phyloP scores from a whole-genome alignment of 2,329 filamentous ascomycete genomes.

The Aspergillus viridinutans region DNA sequence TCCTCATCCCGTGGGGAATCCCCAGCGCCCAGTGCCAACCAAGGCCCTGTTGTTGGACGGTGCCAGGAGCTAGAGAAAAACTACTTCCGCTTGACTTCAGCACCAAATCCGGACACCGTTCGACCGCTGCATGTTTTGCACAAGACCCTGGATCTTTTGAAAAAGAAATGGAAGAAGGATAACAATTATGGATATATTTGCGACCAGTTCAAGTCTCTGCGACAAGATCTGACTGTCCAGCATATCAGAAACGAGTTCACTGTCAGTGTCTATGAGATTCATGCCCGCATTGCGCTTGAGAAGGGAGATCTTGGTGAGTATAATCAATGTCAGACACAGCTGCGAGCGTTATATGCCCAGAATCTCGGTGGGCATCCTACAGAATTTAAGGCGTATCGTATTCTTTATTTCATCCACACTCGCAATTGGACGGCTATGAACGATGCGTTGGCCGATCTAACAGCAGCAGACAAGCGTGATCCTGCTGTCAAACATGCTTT shows the following conservation, averaged over 20 bases:
- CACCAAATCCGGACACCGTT: constrained; percentile 82
- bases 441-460: constrained; percentile 98
- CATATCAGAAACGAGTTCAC: constrained; percentile 96
- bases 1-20: constrained; percentile 45
- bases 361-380: constrained; percentile 82
- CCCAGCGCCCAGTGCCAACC: constrained; percentile 42
- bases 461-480: constrained; percentile 87
- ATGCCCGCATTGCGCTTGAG: constrained; percentile 94
- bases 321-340: constrained; percentile 99
- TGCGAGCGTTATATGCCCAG: constrained; percentile 84
- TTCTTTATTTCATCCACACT: constrained; percentile 98
- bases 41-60: constrained; percentile 76
- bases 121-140: constrained; percentile 76
- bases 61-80: constrained; percentile 83
- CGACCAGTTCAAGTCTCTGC: constrained; percentile 98
- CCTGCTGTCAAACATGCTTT: constrained; percentile 83
- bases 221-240: constrained; percentile 96
- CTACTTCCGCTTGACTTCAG: constrained; percentile 88
- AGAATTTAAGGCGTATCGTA: constrained; percentile 99
- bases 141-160: constrained; percentile 80
- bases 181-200: constrained; percentile 96
- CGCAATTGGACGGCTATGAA: constrained; percentile 98
- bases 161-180: constrained; percentile 91
- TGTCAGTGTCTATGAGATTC: constrained; percentile 92
- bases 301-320: constrained; percentile 99